A percentile compares a stretch with the other conserved stretches of the same genome.
Conservation (phyloP, 805 yeast genomes). For the Komagataella mondaviorum region DNA sequence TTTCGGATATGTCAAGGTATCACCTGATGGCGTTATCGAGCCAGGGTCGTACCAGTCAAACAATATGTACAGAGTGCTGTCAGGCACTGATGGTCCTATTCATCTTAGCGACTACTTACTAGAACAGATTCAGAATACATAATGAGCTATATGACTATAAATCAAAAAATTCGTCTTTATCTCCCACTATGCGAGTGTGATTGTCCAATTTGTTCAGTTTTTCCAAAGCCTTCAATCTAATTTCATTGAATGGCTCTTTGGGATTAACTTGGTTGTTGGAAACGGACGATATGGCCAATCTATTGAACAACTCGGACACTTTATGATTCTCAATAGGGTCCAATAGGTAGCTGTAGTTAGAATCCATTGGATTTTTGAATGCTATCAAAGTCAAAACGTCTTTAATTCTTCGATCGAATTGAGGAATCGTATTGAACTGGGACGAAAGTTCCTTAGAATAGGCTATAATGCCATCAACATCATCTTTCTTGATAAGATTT, state of each 20-base stretch:
- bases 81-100: conserved; percentile 31
- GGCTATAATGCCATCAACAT: neutral
- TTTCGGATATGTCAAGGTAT: conserved; percentile 56
- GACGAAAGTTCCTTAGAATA: neutral
- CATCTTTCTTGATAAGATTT: conserved; percentile 6
- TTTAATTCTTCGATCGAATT: neutral
- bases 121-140: conserved; percentile 23
- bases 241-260: neutral
- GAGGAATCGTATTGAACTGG: neutral
- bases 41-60: conserved; percentile 44
- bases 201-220: conserved; percentile 7
- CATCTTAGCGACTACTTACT: conserved; percentile 36
- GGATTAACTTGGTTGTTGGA: conserved; percentile 1
- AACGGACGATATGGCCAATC: conserved; percentile 22
- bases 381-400: conserved; percentile 25
- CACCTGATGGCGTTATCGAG: conserved; percentile 37
- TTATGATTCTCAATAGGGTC: conserved; percentile 21
- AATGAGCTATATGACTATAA: conserved; percentile 5
- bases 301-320: conserved; percentile 8
- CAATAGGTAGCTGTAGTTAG: conserved; percentile 22
- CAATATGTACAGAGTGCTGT: conserved; percentile 39
- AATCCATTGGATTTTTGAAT: conserved; percentile 29
- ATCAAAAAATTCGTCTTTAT: neutral
- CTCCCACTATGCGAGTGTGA: neutral
- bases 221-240: neutral